Percentiles rank a stretch among this genome's conserved stretches.
Evolutionary conservation across 345 rosid species (phyloP).

Genomic region (Lepidium sativum): DNA sequence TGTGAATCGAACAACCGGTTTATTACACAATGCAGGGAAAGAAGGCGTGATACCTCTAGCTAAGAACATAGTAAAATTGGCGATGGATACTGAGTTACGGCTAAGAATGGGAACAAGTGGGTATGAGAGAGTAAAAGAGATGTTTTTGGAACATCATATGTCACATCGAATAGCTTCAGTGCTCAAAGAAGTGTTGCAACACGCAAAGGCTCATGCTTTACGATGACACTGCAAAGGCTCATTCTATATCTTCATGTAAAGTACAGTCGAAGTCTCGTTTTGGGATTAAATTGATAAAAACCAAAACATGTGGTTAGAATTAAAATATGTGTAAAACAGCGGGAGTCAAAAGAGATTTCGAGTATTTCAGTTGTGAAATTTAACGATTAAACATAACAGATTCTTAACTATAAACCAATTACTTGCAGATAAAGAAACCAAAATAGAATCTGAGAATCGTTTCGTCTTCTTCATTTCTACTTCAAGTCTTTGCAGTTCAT

Average conservation of each 20-base stretch:
- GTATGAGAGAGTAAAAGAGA: slow-evolving; percentile 60
- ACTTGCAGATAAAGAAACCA: not conserved
- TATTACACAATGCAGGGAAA: slow-evolving; percentile 68
- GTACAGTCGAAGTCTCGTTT: not conserved
- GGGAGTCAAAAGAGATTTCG: not conserved
- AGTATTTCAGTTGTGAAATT: not conserved
- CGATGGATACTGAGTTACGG: slow-evolving; percentile 51
- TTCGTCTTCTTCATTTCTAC: not conserved
- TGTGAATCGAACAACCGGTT: slow-evolving; percentile 56
- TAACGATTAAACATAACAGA: slow-evolving; percentile 1
- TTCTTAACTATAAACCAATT: not conserved
- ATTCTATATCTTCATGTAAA: not conserved
- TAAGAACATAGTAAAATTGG: slow-evolving; percentile 59
- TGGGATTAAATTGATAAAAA: not conserved
- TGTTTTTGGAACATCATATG: slow-evolving; percentile 83
- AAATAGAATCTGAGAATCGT: not conserved
- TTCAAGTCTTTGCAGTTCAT: not conserved
- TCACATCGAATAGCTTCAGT: slow-evolving; percentile 58
- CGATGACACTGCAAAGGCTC: too few relatives aligned
- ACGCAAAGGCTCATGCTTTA: slow-evolving; percentile 16
- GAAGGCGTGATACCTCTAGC: slow-evolving; percentile 69
- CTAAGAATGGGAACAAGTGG: slow-evolving; percentile 72
- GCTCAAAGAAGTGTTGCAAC: slow-evolving; percentile 50
- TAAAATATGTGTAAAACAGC: not conserved
- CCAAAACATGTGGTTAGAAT: not conserved